Base-by-base conservation (phyloP, 345 rosid genomes). In the Pugionium dolabratum region DNA sequence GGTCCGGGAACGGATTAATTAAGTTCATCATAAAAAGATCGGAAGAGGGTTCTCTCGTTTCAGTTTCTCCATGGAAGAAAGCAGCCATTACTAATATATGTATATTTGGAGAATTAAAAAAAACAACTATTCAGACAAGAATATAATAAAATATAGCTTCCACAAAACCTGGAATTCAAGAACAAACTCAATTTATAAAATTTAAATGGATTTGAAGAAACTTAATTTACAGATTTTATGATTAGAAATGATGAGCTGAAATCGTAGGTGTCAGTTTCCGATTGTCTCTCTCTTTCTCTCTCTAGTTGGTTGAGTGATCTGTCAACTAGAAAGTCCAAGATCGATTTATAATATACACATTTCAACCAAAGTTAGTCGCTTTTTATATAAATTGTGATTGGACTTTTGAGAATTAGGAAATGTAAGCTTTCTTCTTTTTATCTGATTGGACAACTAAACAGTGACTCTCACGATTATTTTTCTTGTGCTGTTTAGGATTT, bases 371-470 rank as follows among this genome's bases (percentile, higher is more conserved):
- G 31, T 35, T 44, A 67, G 55, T 66, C 46, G 26, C 56, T 45
- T 55, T 29, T 28, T 56, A 46, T 29, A 56, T 46, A 11, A 67
- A 18, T 1, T 58, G 27, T 47, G 46, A 59, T 51, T 69, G 44
- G 60, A 69, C 67, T 59, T 69, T 69, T 60, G 37, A 69, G 32
- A 59, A 56, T 25, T 49, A 10, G 26, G 42, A 59, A 59, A 58
- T 51, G 28, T 69, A 33, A 42, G 4, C 10, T 69, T 59, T 69
- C 59, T 50, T 69, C 66, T 33, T 52, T 50, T n/a, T 7, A 41
- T 68, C 2, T 69, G 51, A 69, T 69, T 69, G 73, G 73, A 59
- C 66, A 51, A 59, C 66, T 41, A 41, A 69, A 69, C 73, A 59
- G 73, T 69, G 73, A 69, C 59, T 48, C 27, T 69, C 73, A 69